Evolutionary conservation across 345 rosid genomes (phyloP).

Genomic region (Physaria fendleri): DNA sequence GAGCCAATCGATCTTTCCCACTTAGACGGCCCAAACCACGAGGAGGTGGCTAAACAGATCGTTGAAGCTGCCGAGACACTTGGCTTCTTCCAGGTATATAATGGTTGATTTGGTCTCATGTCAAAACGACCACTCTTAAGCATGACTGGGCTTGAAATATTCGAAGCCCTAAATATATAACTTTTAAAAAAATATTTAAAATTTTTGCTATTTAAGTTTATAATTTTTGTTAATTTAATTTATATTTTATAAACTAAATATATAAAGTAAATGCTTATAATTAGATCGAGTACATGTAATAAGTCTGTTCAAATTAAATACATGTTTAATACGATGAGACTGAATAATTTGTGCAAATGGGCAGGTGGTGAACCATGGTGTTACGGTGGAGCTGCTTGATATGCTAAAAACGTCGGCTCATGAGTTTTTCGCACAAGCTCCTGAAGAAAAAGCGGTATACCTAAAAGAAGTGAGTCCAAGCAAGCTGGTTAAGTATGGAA

Average conservation of each 20-base stretch:
- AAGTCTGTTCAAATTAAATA: neutral
- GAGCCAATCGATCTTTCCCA: constrained; percentile 41
- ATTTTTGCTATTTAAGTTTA: too few species aligned
- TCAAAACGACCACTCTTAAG: too few species aligned
- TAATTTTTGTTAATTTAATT: too few species aligned
- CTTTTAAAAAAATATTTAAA: too few species aligned
- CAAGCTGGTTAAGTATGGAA: constrained; percentile 44
- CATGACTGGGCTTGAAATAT: too few species aligned
- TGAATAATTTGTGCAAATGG: neutral
- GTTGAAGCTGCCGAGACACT: constrained; percentile 42
- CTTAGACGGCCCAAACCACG: constrained; percentile 38
- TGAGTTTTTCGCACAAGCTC: constrained; percentile 34
- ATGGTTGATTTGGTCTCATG: neutral
- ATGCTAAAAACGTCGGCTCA: constrained; percentile 38
- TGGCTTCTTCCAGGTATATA: constrained; percentile 43
- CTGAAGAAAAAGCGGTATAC: constrained; percentile 42
- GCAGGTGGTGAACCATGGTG: constrained; percentile 55
- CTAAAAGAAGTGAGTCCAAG: constrained; percentile 40
- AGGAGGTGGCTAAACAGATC: constrained; percentile 31
- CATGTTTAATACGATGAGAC: neutral
- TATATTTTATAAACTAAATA: too few species aligned
- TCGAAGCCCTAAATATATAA: too few species aligned
- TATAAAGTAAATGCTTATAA: neutral
- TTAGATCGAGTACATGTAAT: neutral
- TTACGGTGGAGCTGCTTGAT: constrained; percentile 41